Percentiles rank a stretch among this genome's conserved stretches.
These are phyloP conservation scores for Beauveria rudraprayagi DNA, from an alignment of 2,329 filamentous ascomycete genomes.

Conservation along the genomic window DNA sequence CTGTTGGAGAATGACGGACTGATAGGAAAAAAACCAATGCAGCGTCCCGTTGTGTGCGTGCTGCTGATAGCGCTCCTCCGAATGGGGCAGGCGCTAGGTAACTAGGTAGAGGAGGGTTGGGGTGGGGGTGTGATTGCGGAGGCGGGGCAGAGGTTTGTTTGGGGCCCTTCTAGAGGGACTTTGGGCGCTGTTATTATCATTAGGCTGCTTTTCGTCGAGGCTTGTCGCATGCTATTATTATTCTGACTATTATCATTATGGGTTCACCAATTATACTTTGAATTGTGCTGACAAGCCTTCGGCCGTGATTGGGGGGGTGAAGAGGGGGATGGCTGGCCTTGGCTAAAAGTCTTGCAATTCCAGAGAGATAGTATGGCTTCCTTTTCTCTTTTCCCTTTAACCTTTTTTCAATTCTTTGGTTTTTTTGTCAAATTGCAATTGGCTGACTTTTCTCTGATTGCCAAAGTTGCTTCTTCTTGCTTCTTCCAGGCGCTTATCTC, in stretches of 20 bases:
- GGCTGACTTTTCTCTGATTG: neutral
- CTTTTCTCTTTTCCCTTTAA: neutral
- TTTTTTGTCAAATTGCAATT: neutral
- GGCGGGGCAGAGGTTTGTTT: slow-evolving; percentile 1
- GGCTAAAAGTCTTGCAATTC: neutral
- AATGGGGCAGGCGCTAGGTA: slow-evolving; percentile 2
- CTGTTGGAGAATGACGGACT: neutral
- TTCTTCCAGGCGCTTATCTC: neutral
- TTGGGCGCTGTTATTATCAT: neutral
- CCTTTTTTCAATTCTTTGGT: neutral
- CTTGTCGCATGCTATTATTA: neutral
- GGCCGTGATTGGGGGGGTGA: neutral
- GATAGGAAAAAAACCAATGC: neutral
- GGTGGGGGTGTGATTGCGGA: neutral
- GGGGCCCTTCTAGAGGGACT: neutral
- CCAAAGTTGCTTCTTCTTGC: neutral
- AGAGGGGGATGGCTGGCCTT: neutral
- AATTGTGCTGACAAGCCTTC: neutral
- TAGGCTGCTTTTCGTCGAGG: too few species aligned
- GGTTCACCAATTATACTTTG: too few species aligned
- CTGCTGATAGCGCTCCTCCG: neutral
- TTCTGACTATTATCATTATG: neutral
- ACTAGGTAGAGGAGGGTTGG: neutral
- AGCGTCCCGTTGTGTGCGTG: too few species aligned
- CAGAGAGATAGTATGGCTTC: neutral